These are phyloP conservation scores for Nicotiana benthamiana DNA, from an alignment of 257 asterid genomes.

Conservation along the genomic window DNA sequence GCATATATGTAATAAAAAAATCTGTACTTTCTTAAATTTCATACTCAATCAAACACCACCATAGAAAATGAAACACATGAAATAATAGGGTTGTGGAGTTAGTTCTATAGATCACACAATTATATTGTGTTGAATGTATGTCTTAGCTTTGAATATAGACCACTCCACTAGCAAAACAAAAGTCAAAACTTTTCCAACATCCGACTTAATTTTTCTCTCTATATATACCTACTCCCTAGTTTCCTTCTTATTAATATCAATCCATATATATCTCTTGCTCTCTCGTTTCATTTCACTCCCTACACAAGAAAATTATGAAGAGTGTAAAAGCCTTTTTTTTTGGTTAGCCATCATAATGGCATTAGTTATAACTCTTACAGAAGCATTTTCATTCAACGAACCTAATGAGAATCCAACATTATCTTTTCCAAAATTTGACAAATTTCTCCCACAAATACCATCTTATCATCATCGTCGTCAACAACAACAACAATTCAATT, in stretches of 20 bases:
- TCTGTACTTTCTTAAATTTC: not conserved
- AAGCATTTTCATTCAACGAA: constrained; percentile 7
- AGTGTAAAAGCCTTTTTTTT: constrained; percentile 15
- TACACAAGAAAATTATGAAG: constrained; percentile 14
- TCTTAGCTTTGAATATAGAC: constrained; percentile 9
- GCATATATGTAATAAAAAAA: too few relatives aligned
- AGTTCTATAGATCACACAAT: not conserved
- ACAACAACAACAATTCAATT: too few relatives aligned
- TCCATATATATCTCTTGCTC: not conserved
- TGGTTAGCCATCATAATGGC: constrained; percentile 19
- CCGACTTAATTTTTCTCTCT: constrained; percentile 1
- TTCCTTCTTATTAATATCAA: not conserved
- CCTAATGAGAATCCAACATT: constrained; percentile 7
- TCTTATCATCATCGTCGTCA: not conserved
- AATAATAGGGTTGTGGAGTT: not conserved
- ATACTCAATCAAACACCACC: not conserved
- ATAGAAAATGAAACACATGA: not conserved
- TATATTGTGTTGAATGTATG: constrained; percentile 1
- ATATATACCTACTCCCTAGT: not conserved
- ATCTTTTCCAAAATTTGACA: constrained; percentile 24
- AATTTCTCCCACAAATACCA: constrained; percentile 23
- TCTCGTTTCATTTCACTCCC: not conserved
- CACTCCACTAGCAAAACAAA: constrained; percentile 8
- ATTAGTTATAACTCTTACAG: constrained; percentile 10
- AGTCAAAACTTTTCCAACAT: not conserved